phyloP scores from a whole-genome alignment of 352 stramenopile species.

The Phytopythium oedochilum region DNA sequence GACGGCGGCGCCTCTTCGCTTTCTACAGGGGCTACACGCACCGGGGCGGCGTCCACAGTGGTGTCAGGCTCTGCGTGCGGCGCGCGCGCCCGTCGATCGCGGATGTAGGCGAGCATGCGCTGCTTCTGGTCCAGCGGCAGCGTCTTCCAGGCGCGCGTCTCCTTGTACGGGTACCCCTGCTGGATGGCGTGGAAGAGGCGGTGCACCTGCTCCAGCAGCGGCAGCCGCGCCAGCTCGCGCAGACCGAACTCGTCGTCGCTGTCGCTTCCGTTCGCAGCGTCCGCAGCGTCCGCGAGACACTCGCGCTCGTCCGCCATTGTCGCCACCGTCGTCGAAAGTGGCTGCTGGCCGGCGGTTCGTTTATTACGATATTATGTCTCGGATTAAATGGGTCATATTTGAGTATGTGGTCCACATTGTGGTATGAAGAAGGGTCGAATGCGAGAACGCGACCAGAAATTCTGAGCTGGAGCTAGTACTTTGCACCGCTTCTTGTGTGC shows the following conservation, averaged over 20 bases:
- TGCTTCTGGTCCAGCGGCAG: constrained; percentile 76
- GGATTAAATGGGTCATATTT: background rate
- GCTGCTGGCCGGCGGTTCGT: background rate
- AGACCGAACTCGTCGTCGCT: constrained; percentile 69
- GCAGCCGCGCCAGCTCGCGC: constrained; percentile 50
- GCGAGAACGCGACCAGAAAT: too few species aligned
- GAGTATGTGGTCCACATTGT: background rate
- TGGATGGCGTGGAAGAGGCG: constrained; percentile 83
- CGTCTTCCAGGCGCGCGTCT: constrained; percentile 75
- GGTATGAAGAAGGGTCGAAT: too few species aligned
- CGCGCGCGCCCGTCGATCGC: constrained; percentile 43
- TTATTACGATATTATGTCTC: background rate
- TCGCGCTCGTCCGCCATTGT: background rate
- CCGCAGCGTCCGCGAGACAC: background rate
- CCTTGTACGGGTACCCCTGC: constrained; percentile 76
- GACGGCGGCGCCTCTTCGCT: constrained; percentile 3
- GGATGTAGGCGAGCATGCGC: constrained; percentile 80
- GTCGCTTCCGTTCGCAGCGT: constrained; percentile 1
- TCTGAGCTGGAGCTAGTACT: too few species aligned
- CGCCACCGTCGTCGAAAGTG: background rate
- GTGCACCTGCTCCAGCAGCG: constrained; percentile 82
- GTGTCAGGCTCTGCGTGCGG: constrained; percentile 1
- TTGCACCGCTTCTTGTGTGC: background rate
- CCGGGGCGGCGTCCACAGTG: background rate
- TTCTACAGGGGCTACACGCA: too few species aligned